Evolutionary conservation across 2,329 filamentous ascomycete species (phyloP).

Genomic region (Cladobotryum mycophilum): DNA sequence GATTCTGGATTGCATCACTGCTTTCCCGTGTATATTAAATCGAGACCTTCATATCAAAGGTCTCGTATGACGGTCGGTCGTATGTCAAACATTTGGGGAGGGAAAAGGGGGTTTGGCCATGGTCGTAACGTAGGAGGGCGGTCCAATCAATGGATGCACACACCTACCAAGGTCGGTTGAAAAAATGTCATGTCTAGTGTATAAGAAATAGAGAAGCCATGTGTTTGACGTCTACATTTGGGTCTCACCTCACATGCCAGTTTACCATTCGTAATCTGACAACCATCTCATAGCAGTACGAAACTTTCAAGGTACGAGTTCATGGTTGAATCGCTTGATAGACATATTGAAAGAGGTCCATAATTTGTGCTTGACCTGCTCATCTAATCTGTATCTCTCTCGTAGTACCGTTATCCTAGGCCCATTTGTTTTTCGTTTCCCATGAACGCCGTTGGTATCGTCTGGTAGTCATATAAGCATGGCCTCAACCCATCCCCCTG

Average conservation of each 20-base stretch:
- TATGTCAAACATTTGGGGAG: background rate
- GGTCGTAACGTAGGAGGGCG: background rate
- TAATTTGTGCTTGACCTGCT: background rate
- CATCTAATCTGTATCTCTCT: background rate
- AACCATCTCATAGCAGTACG: too few species aligned
- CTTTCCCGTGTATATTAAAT: slow-evolving; percentile 10
- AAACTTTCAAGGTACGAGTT: too few species aligned
- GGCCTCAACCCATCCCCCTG: background rate
- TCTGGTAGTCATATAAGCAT: slow-evolving; percentile 1
- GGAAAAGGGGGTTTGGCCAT: background rate
- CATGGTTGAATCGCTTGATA: too few species aligned
- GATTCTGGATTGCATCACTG: slow-evolving; percentile 4
- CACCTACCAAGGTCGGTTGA: slow-evolving; percentile 6
- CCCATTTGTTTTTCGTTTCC: background rate
- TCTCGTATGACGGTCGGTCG: background rate
- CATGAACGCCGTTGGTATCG: slow-evolving; percentile 15
- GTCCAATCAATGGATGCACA: slow-evolving; percentile 1
- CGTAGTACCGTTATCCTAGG: background rate
- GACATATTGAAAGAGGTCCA: background rate
- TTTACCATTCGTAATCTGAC: background rate
- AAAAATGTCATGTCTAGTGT: slow-evolving; percentile 23
- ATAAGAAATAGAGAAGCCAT: slow-evolving; percentile 25
- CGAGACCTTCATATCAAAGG: background rate
- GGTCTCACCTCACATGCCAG: background rate
- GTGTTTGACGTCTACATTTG: background rate